Conservation (phyloP, 2,329 filamentous ascomycete genomes). For the Ophiocordyceps unilateralis region DNA sequence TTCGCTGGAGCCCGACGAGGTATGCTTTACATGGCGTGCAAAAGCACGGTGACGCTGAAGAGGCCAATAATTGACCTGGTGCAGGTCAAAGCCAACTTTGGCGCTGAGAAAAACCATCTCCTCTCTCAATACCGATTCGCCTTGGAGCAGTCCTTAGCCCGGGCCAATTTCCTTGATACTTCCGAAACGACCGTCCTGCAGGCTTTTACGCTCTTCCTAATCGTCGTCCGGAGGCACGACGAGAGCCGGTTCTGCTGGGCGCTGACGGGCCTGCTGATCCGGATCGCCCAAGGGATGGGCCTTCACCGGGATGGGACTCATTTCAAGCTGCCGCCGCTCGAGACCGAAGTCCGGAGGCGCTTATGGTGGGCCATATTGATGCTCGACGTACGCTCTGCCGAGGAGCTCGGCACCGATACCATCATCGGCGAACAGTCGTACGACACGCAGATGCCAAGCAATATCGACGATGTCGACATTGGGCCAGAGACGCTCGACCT, state of each 20-base stretch:
- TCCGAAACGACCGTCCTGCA: slow-evolving; percentile 40
- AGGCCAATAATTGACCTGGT: background rate
- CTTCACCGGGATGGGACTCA: slow-evolving; percentile 37
- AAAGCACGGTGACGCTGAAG: background rate
- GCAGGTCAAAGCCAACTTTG: slow-evolving; percentile 22
- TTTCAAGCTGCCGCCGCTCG: slow-evolving; percentile 36
- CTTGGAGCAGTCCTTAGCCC: slow-evolving; percentile 37
- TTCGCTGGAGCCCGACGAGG: slow-evolving; percentile 43
- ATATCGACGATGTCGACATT: slow-evolving; percentile 32
- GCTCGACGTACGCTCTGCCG: slow-evolving; percentile 36
- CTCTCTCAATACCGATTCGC: slow-evolving; percentile 32
- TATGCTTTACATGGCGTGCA: slow-evolving; percentile 8
- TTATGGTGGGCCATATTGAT: slow-evolving; percentile 44
- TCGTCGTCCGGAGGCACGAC: slow-evolving; percentile 27
- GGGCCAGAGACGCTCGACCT: slow-evolving; percentile 26
- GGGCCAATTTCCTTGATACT: slow-evolving; percentile 38
- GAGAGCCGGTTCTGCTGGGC: slow-evolving; percentile 41
- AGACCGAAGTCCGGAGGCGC: slow-evolving; percentile 41
- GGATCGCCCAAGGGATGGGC: slow-evolving; percentile 42
- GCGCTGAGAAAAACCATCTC: slow-evolving; percentile 24
- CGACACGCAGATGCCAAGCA: slow-evolving; percentile 30
- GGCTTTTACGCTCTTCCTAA: slow-evolving; percentile 38
- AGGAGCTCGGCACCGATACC: slow-evolving; percentile 33
- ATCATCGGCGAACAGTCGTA: slow-evolving; percentile 22
- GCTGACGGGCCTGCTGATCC: slow-evolving; percentile 37